These are phyloP conservation scores for Ascodesmis nigricans DNA, from an alignment of 495 filamentous ascomycete genomes.

Conservation along the genomic window DNA sequence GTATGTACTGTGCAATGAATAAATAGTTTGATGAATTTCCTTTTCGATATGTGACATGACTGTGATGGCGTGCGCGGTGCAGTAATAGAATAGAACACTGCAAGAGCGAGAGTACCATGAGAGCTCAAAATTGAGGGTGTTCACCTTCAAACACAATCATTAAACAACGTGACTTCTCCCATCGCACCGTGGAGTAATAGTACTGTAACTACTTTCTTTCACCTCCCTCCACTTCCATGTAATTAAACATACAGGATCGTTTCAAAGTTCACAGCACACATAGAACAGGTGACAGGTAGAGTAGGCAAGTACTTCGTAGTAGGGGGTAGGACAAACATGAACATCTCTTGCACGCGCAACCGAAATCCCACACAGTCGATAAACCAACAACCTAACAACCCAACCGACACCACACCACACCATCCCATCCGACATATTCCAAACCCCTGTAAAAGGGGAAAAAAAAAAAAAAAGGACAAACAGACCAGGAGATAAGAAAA, in stretches of 20 bases:
- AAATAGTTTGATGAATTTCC: too few species aligned
- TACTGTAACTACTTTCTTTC: too few species aligned
- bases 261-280: not conserved
- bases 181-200: too few species aligned
- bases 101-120: too few species aligned
- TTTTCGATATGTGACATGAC: too few species aligned
- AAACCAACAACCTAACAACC: not conserved
- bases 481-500: not conserved
- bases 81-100: too few species aligned
- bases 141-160: too few species aligned
- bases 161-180: too few species aligned
- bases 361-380: not conserved
- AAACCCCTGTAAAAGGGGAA: not conserved
- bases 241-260: too few species aligned
- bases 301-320: not conserved
- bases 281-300: not conserved
- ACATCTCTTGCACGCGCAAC: not conserved
- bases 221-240: conserved; percentile 1
- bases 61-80: too few species aligned
- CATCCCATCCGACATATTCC: not conserved
- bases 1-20: too few species aligned
- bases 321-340: not conserved
- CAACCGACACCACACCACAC: not conserved
- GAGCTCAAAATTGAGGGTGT: too few species aligned
- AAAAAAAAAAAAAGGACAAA: not conserved